These are phyloP conservation scores for Ophidiomyces ophidiicola DNA, from an alignment of 2,329 filamentous ascomycete species.

Conservation along the genomic window DNA sequence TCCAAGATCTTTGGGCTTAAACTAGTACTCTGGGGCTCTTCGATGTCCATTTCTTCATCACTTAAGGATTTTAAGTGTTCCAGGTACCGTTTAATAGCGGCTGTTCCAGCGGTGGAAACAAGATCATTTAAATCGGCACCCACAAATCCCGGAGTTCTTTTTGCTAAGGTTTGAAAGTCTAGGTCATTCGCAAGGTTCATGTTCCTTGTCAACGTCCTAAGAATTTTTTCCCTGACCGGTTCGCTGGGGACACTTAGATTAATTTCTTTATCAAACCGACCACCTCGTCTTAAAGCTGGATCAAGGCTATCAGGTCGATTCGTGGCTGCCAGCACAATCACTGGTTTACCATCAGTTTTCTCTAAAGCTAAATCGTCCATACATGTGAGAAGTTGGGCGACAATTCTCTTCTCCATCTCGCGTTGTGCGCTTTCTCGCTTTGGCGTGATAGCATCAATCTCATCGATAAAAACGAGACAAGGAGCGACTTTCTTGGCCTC, in stretches of 20 bases:
- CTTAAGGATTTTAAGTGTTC: constrained; percentile 39
- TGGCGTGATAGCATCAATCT: constrained; percentile 81
- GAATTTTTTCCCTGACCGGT: constrained; percentile 61
- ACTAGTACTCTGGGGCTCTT: constrained; percentile 23
- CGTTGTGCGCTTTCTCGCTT: constrained; percentile 72
- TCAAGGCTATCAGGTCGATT: constrained; percentile 80
- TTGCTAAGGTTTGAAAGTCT: constrained; percentile 62
- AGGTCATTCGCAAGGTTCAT: constrained; percentile 55
- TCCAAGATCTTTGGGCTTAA: constrained; percentile 33
- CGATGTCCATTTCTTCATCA: constrained; percentile 43
- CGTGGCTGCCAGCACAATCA: constrained; percentile 83
- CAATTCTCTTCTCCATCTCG: constrained; percentile 81
- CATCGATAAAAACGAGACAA: constrained; percentile 81
- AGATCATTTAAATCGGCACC: constrained; percentile 73
- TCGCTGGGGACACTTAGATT: constrained; percentile 81
- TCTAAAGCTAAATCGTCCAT: constrained; percentile 71
- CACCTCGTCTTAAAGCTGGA: constrained; percentile 59
- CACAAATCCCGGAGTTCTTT: constrained; percentile 81
- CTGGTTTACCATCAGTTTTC: constrained; percentile 59
- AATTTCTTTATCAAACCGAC: constrained; percentile 70
- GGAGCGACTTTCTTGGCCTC: constrained; percentile 77
- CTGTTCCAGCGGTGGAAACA: constrained; percentile 52
- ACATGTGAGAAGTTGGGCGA: constrained; percentile 68
- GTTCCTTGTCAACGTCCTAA: constrained; percentile 58
- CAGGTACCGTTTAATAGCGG: constrained; percentile 51